phyloP scores from a whole-genome alignment of 2,329 filamentous ascomycete genomes.

The Penicillium crustosum region DNA sequence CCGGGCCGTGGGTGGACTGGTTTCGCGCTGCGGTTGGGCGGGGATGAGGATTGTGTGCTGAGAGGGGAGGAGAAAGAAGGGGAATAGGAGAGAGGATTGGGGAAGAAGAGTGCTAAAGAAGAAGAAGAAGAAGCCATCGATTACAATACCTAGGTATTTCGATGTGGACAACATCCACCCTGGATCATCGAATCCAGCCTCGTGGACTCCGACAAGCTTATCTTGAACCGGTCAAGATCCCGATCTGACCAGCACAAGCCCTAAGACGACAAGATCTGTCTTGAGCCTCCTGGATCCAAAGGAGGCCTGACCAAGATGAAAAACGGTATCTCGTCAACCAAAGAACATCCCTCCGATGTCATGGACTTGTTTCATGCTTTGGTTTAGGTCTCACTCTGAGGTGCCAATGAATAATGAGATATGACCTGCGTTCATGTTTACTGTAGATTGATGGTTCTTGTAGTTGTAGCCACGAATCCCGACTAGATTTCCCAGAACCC shows the following conservation, averaged over 20 bases:
- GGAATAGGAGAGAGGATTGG: neutral
- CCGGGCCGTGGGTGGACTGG: conserved; percentile 22
- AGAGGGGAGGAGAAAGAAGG: neutral
- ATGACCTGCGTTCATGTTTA: conserved; percentile 13
- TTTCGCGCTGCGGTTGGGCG: conserved; percentile 19
- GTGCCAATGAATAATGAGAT: conserved; percentile 27
- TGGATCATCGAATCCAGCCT: conserved; percentile 11
- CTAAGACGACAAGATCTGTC: conserved; percentile 16
- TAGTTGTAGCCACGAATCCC: neutral
- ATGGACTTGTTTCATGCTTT: conserved; percentile 7
- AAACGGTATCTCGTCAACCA: conserved; percentile 11
- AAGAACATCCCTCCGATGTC: conserved; percentile 16
- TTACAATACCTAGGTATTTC: neutral
- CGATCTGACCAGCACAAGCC: conserved; percentile 9
- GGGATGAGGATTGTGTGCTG: conserved; percentile 14
- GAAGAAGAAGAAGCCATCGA: conserved; percentile 18
- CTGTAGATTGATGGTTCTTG: neutral
- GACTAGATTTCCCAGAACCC: too few species aligned
- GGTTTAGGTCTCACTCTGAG: conserved; percentile 18
- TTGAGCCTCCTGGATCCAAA: conserved; percentile 1
- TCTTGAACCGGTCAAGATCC: conserved; percentile 11
- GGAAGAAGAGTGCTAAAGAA: neutral
- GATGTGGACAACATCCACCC: conserved; percentile 20
- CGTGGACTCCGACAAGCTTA: conserved; percentile 22
- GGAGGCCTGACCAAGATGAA: neutral